A percentile compares a stretch with the other conserved stretches of the same genome.
phyloP scores from a whole-genome alignment of 1,139 yeast genomes.

The Geotrichum fermentans region DNA sequence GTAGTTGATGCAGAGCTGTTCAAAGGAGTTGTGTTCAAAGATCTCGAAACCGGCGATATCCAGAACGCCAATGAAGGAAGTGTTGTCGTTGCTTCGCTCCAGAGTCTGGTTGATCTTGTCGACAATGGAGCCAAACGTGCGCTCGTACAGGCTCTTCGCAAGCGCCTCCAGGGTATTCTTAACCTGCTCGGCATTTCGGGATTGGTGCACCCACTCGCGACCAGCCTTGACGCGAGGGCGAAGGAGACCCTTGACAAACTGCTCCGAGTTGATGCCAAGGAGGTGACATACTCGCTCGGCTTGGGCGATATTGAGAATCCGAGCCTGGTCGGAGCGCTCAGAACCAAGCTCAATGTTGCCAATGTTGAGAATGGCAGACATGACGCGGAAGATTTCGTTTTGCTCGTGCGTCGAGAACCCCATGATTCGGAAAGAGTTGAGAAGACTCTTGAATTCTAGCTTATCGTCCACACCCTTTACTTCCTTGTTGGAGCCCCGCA shows the following conservation, averaged over 20 bases:
- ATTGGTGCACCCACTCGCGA: slow-evolving; percentile 74
- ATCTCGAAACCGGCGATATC: slow-evolving; percentile 98
- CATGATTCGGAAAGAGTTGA: slow-evolving; percentile 66
- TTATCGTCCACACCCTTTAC: slow-evolving; percentile 73
- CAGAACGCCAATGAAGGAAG: slow-evolving; percentile 80
- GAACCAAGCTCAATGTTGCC: slow-evolving; percentile 80
- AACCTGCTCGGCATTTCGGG: slow-evolving; percentile 76
- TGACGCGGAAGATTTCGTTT: slow-evolving; percentile 54
- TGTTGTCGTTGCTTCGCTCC: slow-evolving; percentile 39
- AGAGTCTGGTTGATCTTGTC: slow-evolving; percentile 70
- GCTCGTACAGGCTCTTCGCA: slow-evolving; percentile 81
- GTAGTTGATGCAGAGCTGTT: slow-evolving; percentile 92
- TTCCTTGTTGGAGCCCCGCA: slow-evolving; percentile 50
- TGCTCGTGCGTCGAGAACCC: slow-evolving; percentile 60
- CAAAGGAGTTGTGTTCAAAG: slow-evolving; percentile 85
- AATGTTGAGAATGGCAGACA: slow-evolving; percentile 75
- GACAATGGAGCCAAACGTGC: slow-evolving; percentile 73
- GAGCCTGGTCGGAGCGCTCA: slow-evolving; percentile 70
- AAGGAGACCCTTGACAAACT: slow-evolving; percentile 56
- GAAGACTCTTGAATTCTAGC: slow-evolving; percentile 56
- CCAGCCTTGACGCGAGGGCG: slow-evolving; percentile 91
- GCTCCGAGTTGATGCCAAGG: slow-evolving; percentile 57
- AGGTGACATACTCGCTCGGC: slow-evolving; percentile 53
- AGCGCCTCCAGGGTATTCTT: slow-evolving; percentile 79
- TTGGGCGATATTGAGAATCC: slow-evolving; percentile 52